Evolutionary conservation across 169 alveolate genomes (phyloP), one percentile per base, ranked within the genome.

Genomic region (Perkinsus marinus): DNA sequence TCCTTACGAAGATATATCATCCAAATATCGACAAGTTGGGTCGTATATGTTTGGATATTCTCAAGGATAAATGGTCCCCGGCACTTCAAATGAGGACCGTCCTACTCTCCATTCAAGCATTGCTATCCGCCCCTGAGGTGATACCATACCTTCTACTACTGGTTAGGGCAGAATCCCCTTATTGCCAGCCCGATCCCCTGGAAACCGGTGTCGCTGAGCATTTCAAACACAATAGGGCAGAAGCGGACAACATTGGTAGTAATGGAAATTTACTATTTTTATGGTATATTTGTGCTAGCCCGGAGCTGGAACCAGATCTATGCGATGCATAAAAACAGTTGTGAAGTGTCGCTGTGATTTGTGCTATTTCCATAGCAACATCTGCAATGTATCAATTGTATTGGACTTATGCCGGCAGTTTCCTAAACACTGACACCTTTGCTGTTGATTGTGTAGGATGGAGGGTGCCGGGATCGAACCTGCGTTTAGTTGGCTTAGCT

Each of bases 51-150:
- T 95, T 99, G 92, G 99, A 99, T 95, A 98, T 98, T 90, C 94
- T 99, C 94, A 98, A 98, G 95, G 99, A 98, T 95, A 98, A 99
- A 95, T 99, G 99, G 99, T 97, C 99, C 95, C 99, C 99, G 22
- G 99, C 99, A 43, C 96, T 98, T 92, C 99, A 98, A 95, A 98
- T 99, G 39, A 96, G 99, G 93, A 98, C 99, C 17, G 99, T 98
- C 36, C 95, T 99, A 93, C 96, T 98, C 43, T 97, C 99, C 68
- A 98, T 99, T 41, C 98, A 98, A 93, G 98, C 98, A 17, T 95
- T 97, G 92, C 95, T 98, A 92, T 97, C 98, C 89, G 96, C 98
- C n/a, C 99, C 99, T 57, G 79, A 57, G 79, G 79, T 57, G 22
- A 16, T 57, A 16, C 22, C 22, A 57, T 57, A 57, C 79, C n/a